Percentiles rank a stretch among this genome's conserved stretches.
These are phyloP conservation scores for Quercus robur DNA, from an alignment of 306 rosid genomes.

Conservation along the genomic window DNA sequence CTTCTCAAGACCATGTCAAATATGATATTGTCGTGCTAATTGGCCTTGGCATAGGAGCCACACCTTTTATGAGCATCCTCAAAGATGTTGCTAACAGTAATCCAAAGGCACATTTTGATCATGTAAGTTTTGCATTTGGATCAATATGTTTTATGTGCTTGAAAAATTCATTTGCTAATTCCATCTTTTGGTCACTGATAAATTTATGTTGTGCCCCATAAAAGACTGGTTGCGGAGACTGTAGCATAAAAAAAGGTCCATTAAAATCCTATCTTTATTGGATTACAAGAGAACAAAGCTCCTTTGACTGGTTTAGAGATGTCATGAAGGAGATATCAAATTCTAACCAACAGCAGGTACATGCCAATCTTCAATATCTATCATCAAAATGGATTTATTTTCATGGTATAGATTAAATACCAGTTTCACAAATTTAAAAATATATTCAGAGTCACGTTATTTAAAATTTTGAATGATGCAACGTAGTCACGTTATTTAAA, in stretches of 20 bases:
- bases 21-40: slow-evolving; percentile 68
- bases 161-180: neutral
- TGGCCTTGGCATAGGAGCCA: slow-evolving; percentile 91
- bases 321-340: slow-evolving; percentile 55
- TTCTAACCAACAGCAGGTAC: slow-evolving; percentile 61
- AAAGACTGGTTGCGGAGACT: slow-evolving; percentile 50
- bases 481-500: too few relatives aligned
- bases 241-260: slow-evolving; percentile 53
- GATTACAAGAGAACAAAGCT: slow-evolving; percentile 86
- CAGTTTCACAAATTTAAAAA: too few relatives aligned
- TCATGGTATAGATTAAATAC: too few relatives aligned
- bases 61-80: slow-evolving; percentile 89
- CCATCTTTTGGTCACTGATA: slow-evolving; percentile 26
- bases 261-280: slow-evolving; percentile 77
- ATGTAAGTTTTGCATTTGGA: slow-evolving; percentile 27
- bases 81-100: slow-evolving; percentile 55
- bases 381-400: neutral
- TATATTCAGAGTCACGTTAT: too few relatives aligned
- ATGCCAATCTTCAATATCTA: neutral
- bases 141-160: neutral
- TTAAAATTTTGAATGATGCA: too few relatives aligned
- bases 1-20: slow-evolving; percentile 85
- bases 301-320: slow-evolving; percentile 93
- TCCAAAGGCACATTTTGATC: slow-evolving; percentile 23
- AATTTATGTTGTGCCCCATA: neutral